Evolutionary conservation across 768 basidiomycete species (phyloP).

Genomic region (Boletales sp.): DNA sequence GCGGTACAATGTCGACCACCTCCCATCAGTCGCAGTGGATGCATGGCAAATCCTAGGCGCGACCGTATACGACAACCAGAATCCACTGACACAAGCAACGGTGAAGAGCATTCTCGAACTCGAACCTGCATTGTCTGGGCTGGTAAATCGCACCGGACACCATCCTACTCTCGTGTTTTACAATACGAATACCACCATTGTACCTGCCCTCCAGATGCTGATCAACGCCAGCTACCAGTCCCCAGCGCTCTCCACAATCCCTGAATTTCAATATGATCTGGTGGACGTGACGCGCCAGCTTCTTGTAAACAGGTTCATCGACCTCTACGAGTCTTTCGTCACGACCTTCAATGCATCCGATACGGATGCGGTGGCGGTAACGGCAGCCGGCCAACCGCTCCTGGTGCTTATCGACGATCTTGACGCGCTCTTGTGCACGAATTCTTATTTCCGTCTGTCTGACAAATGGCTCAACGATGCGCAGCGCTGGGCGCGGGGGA

Average conservation of each 20-base stretch:
- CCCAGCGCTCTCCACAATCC: conserved; percentile 15
- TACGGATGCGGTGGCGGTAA: conserved; percentile 18
- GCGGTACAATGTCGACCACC: conserved; percentile 29
- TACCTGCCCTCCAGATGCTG: conserved; percentile 76
- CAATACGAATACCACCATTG: conserved; percentile 51
- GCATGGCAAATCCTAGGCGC: conserved; percentile 37
- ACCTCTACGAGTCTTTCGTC: conserved; percentile 30
- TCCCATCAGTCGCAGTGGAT: conserved; percentile 23
- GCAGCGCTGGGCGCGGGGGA: conserved; percentile 24
- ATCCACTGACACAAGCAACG: conserved; percentile 30
- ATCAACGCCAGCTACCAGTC: conserved; percentile 30
- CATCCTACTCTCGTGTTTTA: conserved; percentile 35
- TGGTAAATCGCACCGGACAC: conserved; percentile 31
- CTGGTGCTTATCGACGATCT: conserved; percentile 31
- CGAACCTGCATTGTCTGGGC: conserved; percentile 30
- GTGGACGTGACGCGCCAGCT: conserved; percentile 39
- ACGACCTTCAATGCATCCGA: conserved; percentile 23
- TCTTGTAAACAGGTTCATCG: conserved; percentile 37
- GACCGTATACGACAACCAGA: conserved; percentile 38
- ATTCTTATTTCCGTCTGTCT: conserved; percentile 32
- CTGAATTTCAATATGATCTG: conserved; percentile 38
- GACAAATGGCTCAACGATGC: conserved; percentile 35
- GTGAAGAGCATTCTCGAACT: conserved; percentile 39
- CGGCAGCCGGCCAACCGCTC: conserved; percentile 25
- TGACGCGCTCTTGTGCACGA: conserved; percentile 32